These are phyloP conservation scores for Sporopachydermia quercuum DNA, from an alignment of 805 yeast species.

Conservation along the genomic window DNA sequence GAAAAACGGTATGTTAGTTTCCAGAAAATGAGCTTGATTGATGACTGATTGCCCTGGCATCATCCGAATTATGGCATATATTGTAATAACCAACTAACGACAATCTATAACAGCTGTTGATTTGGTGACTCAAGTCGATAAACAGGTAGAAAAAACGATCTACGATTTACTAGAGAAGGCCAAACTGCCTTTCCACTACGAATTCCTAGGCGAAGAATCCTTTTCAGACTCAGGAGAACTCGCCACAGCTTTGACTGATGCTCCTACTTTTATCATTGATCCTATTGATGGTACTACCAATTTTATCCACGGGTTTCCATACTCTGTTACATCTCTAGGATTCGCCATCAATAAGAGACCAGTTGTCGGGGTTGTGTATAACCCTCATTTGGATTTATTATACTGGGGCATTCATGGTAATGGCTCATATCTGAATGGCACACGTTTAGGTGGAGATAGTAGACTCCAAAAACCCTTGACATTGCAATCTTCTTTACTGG, in stretches of 20 bases:
- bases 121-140: slow-evolving; percentile 46
- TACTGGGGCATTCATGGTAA: slow-evolving; percentile 40
- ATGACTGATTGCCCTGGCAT: too few relatives aligned
- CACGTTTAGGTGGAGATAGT: slow-evolving; percentile 18
- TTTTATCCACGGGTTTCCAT: slow-evolving; percentile 48
- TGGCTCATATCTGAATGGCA: slow-evolving; percentile 38
- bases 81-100: slow-evolving; percentile 3
- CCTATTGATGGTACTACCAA: slow-evolving; percentile 57
- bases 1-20: slow-evolving; percentile 23
- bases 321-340: slow-evolving; percentile 47
- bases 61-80: not conserved
- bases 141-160: slow-evolving; percentile 32
- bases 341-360: slow-evolving; percentile 33
- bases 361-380: slow-evolving; percentile 51
- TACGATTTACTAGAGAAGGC: slow-evolving; percentile 21
- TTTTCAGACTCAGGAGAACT: slow-evolving; percentile 28
- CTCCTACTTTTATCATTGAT: slow-evolving; percentile 50
- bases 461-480: slow-evolving; percentile 23
- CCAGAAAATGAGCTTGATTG: too few relatives aligned
- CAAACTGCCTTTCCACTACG: slow-evolving; percentile 29
- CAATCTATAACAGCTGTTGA: slow-evolving; percentile 27
- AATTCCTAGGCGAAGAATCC: slow-evolving; percentile 50
- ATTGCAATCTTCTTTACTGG: slow-evolving; percentile 38
- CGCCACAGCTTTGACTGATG: slow-evolving; percentile 27
- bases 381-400: slow-evolving; percentile 38